Percentiles rank a stretch among this genome's conserved stretches.
Conservation (phyloP, 1,284 basidiomycete genomes). For the Ustilago trichophora region DNA sequence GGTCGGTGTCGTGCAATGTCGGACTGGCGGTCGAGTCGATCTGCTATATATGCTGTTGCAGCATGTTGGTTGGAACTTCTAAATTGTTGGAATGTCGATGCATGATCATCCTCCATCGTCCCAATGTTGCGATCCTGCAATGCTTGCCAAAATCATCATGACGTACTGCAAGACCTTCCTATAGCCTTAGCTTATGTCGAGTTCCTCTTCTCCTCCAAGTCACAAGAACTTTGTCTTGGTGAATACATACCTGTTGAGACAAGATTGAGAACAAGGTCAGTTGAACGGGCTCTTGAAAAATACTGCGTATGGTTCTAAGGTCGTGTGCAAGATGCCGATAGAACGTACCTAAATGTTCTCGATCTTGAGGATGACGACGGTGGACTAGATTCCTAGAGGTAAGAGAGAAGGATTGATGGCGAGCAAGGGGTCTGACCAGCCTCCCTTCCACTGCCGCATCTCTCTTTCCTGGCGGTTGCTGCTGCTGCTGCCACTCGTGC, state of each 20-base stretch:
- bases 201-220: conserved; percentile 8
- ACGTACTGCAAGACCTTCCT: too few relatives aligned
- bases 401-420: conserved; percentile 29
- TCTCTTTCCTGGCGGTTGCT: too few relatives aligned
- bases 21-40: not conserved
- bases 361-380: conserved; percentile 49
- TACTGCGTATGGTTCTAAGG: too few relatives aligned
- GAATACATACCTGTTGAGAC: conserved; percentile 27
- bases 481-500: not conserved
- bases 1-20: not conserved
- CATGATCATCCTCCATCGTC: conserved; percentile 34
- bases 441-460: too few relatives aligned
- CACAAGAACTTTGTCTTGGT: conserved; percentile 7
- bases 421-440: conserved; percentile 9
- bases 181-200: conserved; percentile 22
- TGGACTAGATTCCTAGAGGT: conserved; percentile 37
- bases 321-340: too few relatives aligned
- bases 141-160: conserved; percentile 3
- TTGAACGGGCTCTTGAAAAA: not conserved
- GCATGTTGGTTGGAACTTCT: conserved; percentile 3
- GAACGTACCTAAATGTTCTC: conserved; percentile 45
- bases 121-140: not conserved
- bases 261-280: conserved; percentile 5
- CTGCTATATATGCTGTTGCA: conserved; percentile 1
- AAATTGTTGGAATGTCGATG: conserved; percentile 8